Evolutionary conservation across 169 alveolate genomes (phyloP).

Genomic region (Cryptosporidium muris): DNA sequence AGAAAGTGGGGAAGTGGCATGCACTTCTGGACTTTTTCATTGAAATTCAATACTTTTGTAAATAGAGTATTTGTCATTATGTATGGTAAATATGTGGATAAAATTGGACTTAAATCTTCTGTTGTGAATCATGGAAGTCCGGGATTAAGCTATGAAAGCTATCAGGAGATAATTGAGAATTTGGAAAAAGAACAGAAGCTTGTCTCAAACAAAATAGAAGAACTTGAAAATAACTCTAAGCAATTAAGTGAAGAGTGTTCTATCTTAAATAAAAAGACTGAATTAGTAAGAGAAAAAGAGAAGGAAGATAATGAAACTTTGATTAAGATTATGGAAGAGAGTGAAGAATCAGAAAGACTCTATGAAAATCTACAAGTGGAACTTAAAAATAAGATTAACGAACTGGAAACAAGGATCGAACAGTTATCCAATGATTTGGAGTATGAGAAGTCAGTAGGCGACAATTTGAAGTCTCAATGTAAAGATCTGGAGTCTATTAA

Average conservation of each 20-base stretch:
- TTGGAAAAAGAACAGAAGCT: conserved; percentile 37
- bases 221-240: conserved; percentile 2
- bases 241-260: background rate
- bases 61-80: too few relatives aligned
- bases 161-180: conserved; percentile 21
- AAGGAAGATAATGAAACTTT: background rate
- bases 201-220: background rate
- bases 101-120: too few relatives aligned
- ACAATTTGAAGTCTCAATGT: background rate
- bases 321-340: background rate
- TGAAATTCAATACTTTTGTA: too few relatives aligned
- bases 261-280: conserved; percentile 1
- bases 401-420: conserved; percentile 22
- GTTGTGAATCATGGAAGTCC: too few relatives aligned
- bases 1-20: too few relatives aligned
- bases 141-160: too few relatives aligned
- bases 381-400: background rate
- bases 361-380: background rate
- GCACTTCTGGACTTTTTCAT: too few relatives aligned
- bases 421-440: background rate
- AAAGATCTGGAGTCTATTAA: background rate
- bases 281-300: conserved; percentile 2
- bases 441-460: background rate
- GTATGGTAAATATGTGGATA: too few relatives aligned
- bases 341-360: background rate